These are phyloP conservation scores for Exophiala dermatitidis DNA, from an alignment of 2,329 filamentous ascomycete genomes.

Conservation along the genomic window DNA sequence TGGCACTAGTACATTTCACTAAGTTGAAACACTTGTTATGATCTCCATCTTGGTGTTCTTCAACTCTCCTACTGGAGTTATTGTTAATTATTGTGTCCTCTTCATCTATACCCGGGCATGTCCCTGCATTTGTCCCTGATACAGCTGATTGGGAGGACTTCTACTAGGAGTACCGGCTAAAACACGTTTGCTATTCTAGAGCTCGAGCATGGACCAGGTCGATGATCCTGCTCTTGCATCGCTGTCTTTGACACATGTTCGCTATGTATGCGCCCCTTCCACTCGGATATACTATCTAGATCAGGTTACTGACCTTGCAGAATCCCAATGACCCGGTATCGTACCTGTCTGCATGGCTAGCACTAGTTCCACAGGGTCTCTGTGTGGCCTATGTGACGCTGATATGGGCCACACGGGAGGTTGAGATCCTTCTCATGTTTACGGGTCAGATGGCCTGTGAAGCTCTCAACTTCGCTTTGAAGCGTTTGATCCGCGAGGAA, in stretches of 20 bases:
- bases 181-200: background rate
- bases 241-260: constrained; percentile 88
- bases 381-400: constrained; percentile 85
- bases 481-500: constrained; percentile 87
- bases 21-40: too few relatives aligned
- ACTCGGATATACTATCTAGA: background rate
- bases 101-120: too few relatives aligned
- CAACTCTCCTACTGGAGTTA: too few relatives aligned
- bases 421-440: constrained; percentile 84
- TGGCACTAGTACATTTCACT: too few relatives aligned
- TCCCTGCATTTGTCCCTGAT: too few relatives aligned
- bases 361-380: constrained; percentile 84
- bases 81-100: too few relatives aligned
- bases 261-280: constrained; percentile 60
- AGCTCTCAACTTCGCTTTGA: constrained; percentile 79
- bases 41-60: too few relatives aligned
- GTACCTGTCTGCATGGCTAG: constrained; percentile 84
- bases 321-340: constrained; percentile 80
- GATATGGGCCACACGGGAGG: constrained; percentile 83
- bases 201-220: background rate
- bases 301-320: constrained; percentile 40
- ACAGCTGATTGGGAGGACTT: too few relatives aligned
- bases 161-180: too few relatives aligned
- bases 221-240: constrained; percentile 62
- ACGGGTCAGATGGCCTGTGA: constrained; percentile 87